Evolutionary conservation across 2,329 filamentous ascomycete genomes (phyloP).

Genomic region (Capronia americana): DNA sequence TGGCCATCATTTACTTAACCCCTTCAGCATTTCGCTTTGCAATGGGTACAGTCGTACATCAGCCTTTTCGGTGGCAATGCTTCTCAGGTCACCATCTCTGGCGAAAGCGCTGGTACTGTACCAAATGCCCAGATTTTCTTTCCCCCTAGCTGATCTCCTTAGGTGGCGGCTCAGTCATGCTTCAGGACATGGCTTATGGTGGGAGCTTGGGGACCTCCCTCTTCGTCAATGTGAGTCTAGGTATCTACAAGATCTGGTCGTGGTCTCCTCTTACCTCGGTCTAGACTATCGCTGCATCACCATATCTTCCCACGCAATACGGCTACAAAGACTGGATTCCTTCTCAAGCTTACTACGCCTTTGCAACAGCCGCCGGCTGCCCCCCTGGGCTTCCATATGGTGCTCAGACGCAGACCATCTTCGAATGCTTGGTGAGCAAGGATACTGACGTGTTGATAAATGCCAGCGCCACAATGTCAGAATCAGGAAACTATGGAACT

Average conservation of each 20-base stretch:
- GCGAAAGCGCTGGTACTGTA: constrained; percentile 55
- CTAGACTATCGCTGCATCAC: constrained; percentile 52
- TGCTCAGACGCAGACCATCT: constrained; percentile 43
- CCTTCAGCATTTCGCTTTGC: constrained; percentile 56
- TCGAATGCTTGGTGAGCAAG: constrained; percentile 52
- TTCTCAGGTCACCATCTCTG: constrained; percentile 57
- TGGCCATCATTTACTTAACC: background rate
- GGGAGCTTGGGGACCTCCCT: constrained; percentile 47
- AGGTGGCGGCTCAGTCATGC: constrained; percentile 51
- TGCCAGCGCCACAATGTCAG: constrained; percentile 46
- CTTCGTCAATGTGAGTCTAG: constrained; percentile 45
- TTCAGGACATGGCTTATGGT: constrained; percentile 62
- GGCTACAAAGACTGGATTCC: constrained; percentile 56
- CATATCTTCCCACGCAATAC: constrained; percentile 63
- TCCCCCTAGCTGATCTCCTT: background rate
- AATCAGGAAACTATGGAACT: constrained; percentile 47
- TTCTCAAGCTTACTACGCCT: constrained; percentile 54
- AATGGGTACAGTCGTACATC: constrained; percentile 69
- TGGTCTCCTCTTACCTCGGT: background rate
- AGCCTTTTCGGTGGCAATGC: constrained; percentile 60
- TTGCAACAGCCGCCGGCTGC: constrained; percentile 54
- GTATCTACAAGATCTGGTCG: background rate
- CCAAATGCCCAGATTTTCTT: background rate
- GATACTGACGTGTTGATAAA: constrained; percentile 48
- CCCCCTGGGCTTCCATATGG: constrained; percentile 42